phyloP scores from a whole-genome alignment of 257 asterid species.

The Mitragyna speciosa region DNA sequence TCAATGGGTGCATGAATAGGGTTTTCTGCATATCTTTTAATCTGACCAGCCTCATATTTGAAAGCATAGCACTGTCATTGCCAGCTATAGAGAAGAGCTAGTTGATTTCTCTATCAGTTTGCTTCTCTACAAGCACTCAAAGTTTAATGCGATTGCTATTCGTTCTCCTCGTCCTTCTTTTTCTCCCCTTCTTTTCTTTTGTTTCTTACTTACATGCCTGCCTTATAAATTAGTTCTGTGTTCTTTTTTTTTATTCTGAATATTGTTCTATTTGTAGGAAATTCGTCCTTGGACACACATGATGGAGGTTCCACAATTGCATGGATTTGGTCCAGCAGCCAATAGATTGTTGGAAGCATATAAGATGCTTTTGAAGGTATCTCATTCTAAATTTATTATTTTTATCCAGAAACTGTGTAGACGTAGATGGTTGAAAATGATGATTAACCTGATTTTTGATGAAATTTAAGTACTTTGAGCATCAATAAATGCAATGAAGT shows the following conservation, averaged over 20 bases:
- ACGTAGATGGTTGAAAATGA: background rate
- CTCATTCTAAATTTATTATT: slow-evolving; percentile 4
- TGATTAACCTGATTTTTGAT: background rate
- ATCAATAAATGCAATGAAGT: background rate
- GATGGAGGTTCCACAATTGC: slow-evolving; percentile 99
- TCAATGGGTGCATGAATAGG: background rate
- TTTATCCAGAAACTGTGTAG: background rate
- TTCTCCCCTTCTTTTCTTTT: too few relatives aligned
- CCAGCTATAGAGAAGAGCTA: background rate
- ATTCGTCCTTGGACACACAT: slow-evolving; percentile 99
- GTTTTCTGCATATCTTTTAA: background rate
- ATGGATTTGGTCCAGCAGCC: slow-evolving; percentile 99
- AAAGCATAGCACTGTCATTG: background rate
- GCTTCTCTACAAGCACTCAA: too few relatives aligned
- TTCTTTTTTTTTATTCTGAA: slow-evolving; percentile 7
- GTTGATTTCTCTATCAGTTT: background rate
- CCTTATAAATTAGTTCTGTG: background rate
- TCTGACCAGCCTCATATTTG: background rate
- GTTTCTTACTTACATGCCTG: background rate
- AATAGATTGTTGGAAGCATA: slow-evolving; percentile 92
- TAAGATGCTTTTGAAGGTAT: slow-evolving; percentile 96
- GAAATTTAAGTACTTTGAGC: background rate
- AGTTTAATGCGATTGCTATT: too few relatives aligned
- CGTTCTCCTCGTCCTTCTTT: background rate
- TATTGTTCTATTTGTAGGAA: slow-evolving; percentile 51